phyloP scores from a whole-genome alignment of 2,329 filamentous ascomycete genomes.

The Colletotrichum eremochloae region DNA sequence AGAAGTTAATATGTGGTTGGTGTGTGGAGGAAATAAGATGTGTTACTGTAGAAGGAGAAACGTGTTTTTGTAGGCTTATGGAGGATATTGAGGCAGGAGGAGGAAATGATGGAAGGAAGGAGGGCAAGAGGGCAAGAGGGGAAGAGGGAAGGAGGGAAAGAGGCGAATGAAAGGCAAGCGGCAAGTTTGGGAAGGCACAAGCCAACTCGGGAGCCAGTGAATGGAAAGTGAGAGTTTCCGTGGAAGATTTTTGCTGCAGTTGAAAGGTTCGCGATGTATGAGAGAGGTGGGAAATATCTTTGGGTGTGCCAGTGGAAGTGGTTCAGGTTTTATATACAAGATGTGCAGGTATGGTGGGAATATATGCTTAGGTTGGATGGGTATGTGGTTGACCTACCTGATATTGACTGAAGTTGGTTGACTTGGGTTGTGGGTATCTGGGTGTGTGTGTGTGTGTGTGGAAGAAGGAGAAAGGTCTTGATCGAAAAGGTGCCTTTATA shows the following conservation, averaged over 20 bases:
- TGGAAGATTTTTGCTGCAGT: not conserved
- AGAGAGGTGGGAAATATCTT: no score
- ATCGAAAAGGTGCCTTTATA: not conserved
- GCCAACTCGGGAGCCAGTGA: not conserved
- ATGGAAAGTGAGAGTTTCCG: not conserved
- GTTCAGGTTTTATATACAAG: no score
- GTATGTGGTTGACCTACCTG: constrained; percentile 2
- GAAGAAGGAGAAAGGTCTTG: not conserved
- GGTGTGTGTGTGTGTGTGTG: not conserved
- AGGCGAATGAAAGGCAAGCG: not conserved
- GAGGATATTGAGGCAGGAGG: not conserved
- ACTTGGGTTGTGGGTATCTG: not conserved
- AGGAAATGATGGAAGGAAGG: not conserved
- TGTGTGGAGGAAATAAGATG: not conserved
- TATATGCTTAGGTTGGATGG: not conserved
- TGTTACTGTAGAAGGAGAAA: not conserved
- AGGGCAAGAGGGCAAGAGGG: not conserved
- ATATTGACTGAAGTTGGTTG: not conserved
- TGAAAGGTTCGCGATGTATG: not conserved
- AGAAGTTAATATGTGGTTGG: not conserved
- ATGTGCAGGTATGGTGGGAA: not conserved
- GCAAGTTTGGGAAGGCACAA: not conserved
- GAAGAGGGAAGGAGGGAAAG: not conserved
- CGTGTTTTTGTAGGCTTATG: not conserved
- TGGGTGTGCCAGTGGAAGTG: not conserved